Percentiles rank a stretch among this genome's conserved stretches.
Conservation (phyloP, 768 basidiomycete genomes). For the Russula abietina region DNA sequence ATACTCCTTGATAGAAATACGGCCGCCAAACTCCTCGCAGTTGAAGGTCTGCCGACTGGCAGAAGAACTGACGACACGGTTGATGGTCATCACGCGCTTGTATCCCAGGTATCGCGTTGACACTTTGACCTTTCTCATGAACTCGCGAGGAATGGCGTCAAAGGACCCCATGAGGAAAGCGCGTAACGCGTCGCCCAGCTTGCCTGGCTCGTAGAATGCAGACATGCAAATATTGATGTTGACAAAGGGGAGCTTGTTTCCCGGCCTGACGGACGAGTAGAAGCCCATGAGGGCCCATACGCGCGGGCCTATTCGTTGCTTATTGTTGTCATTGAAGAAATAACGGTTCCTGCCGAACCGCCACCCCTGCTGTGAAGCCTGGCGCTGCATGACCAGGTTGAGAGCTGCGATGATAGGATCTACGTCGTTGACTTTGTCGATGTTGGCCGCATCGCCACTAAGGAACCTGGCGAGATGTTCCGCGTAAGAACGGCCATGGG, state of each 20-base stretch:
- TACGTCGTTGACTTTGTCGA: constrained; percentile 44
- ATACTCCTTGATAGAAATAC: constrained; percentile 55
- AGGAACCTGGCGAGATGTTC: constrained; percentile 43
- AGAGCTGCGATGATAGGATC: constrained; percentile 55
- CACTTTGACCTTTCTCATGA: constrained; percentile 53
- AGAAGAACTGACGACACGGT: constrained; percentile 35
- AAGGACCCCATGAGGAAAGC: constrained; percentile 41
- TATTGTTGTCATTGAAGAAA: constrained; percentile 43
- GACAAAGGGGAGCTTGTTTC: constrained; percentile 45
- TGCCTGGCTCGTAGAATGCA: constrained; percentile 53
- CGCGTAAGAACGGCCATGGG: background rate
- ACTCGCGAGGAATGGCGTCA: constrained; percentile 42
- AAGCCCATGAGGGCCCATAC: constrained; percentile 45
- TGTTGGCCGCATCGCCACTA: constrained; percentile 47
- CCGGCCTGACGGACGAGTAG: constrained; percentile 46
- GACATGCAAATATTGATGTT: constrained; percentile 52
- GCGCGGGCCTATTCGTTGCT: constrained; percentile 33
- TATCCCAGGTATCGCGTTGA: constrained; percentile 46
- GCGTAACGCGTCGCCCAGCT: constrained; percentile 52
- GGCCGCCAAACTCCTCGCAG: constrained; percentile 50
- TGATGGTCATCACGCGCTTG: constrained; percentile 25
- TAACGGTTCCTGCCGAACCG: constrained; percentile 61
- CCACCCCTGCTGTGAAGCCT: constrained; percentile 50
- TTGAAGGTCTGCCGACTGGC: constrained; percentile 48
- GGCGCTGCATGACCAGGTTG: constrained; percentile 56